Evolutionary conservation across 352 stramenopile genomes (phyloP), one percentile per base, ranked within the genome.

Genomic region (Phytophthora foliorum): DNA sequence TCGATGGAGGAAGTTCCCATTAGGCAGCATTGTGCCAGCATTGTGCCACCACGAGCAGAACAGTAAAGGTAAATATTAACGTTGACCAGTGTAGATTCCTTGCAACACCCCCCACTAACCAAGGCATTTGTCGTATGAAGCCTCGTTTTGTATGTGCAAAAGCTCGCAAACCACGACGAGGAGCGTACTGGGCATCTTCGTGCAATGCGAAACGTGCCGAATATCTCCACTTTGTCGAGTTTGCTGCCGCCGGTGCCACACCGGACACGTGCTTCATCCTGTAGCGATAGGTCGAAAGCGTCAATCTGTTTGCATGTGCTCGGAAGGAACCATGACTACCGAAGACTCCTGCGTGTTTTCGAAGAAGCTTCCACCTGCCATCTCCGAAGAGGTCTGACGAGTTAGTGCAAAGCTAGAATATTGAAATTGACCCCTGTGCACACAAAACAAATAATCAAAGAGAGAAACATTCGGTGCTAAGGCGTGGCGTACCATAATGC

Each of bases 1-100:
- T 76, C 82, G 82, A 44, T 94, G 86, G 81, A 75, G 82, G 5
- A 85, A 88, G 51, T 88, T 92, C 50, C 69, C 80, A 6, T 44
- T 92, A n/a, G 69, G 55, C 6, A 16, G 31, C 1, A 51, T 90
- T 39, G 62, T 29, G 2, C 6, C 75, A 17, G 69, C 39, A 1
- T 44, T 89, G 9, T 21, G 32, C 17, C 39, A 73, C 34, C 25
- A 75, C 4, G 61, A 51, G 6, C 1, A 54, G 1, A 72, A 63
- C 34, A 66, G 29, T n/a, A 57, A 71, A 65, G 59, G 32, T 77
- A 54, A 19, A 32, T 24, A 16, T 46, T 7, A 31, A 32, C 13
- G 13, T 42, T n/a, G 25, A 32, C 25, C 21, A 8, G 10, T 31
- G 22, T 6, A 34, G 7, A 36, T 25, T 45, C 17, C 22, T 19